Percentiles rank a stretch among this genome's conserved stretches.
Evolutionary conservation across 768 basidiomycete species (phyloP).

Genomic region (Suillus occidentalis): DNA sequence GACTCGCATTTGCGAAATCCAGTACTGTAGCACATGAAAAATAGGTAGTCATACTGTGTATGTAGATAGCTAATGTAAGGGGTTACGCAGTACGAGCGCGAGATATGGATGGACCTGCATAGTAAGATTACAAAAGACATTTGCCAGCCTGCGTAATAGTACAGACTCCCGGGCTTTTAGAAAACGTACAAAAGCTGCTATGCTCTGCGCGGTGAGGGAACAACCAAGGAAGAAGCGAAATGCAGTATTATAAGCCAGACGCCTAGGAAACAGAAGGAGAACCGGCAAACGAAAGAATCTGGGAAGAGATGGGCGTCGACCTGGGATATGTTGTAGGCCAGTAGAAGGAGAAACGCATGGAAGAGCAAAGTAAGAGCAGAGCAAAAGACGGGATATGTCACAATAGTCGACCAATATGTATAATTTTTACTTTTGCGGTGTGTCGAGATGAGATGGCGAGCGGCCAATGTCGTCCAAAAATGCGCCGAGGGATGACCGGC

Average conservation of each 20-base stretch:
- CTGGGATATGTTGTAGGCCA: conserved; percentile 36
- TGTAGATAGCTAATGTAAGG: conserved; percentile 11
- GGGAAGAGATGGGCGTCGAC: conserved; percentile 18
- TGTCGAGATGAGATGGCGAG: neutral
- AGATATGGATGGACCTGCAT: conserved; percentile 6
- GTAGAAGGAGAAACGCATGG: conserved; percentile 4
- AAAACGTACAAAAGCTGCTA: neutral
- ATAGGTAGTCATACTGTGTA: conserved; percentile 5
- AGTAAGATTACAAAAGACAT: conserved; percentile 1
- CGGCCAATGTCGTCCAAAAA: neutral
- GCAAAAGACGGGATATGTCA: conserved; percentile 9
- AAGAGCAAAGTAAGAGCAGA: conserved; percentile 17
- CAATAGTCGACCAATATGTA: conserved; percentile 36
- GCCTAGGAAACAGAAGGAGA: conserved; percentile 4
- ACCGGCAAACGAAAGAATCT: neutral
- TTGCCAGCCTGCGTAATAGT: conserved; percentile 12
- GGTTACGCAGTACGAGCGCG: conserved; percentile 7
- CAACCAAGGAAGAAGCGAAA: neutral
- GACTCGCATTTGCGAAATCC: neutral
- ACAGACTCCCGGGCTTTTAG: conserved; percentile 12
- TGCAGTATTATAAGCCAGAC: conserved; percentile 5
- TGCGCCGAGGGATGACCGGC: conserved; percentile 18
- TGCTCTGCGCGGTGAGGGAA: conserved; percentile 1
- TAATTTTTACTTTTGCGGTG: conserved; percentile 35
- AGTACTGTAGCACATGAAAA: neutral